Evolutionary conservation across 257 asterid species (phyloP).

Genomic region (Phtheirospermum japonicum): DNA sequence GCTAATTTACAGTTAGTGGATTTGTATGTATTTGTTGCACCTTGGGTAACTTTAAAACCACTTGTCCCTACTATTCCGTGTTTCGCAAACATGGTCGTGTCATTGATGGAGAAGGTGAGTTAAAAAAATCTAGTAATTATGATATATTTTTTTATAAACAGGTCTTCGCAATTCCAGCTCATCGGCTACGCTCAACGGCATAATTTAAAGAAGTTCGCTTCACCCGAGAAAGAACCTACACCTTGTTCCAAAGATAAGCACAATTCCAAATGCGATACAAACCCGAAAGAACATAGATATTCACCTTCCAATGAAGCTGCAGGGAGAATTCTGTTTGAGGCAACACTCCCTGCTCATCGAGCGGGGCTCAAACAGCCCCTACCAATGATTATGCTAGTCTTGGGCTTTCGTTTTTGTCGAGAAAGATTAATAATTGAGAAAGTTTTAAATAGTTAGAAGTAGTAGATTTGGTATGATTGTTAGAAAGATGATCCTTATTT

Average conservation of each 20-base stretch:
- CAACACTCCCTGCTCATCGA: too few species aligned
- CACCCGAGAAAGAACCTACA: constrained; percentile 23
- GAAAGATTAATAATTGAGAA: too few species aligned
- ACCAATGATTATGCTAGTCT: too few species aligned
- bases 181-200: constrained; percentile 64
- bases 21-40: constrained; percentile 60
- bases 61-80: too few species aligned
- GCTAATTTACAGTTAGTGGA: constrained; percentile 62
- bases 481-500: too few species aligned
- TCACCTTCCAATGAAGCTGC: too few species aligned
- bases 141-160: constrained; percentile 17
- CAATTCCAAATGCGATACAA: not conserved
- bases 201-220: constrained; percentile 23
- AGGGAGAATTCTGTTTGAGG: too few species aligned
- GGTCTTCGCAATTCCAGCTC: constrained; percentile 52
- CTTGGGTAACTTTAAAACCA: constrained; percentile 73
- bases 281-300: not conserved
- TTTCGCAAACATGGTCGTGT: too few species aligned
- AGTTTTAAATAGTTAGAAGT: too few species aligned
- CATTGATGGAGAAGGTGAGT: constrained; percentile 72
- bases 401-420: too few species aligned
- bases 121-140: constrained; percentile 7
- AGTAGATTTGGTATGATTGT: too few species aligned
- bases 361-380: too few species aligned
- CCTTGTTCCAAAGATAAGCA: constrained; percentile 17